Evolutionary conservation across 768 basidiomycete genomes (phyloP), one percentile per base, ranked within the genome.

Genomic region (Lactarius sp.): DNA sequence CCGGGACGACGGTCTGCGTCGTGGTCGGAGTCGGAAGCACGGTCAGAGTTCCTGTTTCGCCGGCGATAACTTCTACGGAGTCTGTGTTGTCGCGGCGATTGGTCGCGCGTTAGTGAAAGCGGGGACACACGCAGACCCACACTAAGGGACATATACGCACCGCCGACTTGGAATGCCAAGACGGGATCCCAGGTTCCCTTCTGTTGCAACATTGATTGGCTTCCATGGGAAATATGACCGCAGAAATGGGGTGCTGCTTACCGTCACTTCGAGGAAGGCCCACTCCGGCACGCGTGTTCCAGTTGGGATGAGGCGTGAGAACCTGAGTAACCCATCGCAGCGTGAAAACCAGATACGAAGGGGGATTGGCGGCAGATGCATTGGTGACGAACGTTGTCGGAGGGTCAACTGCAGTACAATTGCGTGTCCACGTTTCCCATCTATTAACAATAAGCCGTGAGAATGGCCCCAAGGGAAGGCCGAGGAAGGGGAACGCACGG

Each of bases 401-500:
- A 18, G 58, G 52, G 6, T 64, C 63, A 13, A 27, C 12, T 2
- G 46, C 2, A 7, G 58, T 22, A 16, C 63, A 64, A 33, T 64
- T 60, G 1, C 7, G 10, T 1, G 58, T 20, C 52, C 47, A 64
- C 1, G 31, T 14, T 2, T 12, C n/a, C 63, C 63, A 64, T 18
- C 63, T 64, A 12, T 46, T 27, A 42, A 8, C 27, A 5, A 49
- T 14, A 27, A 10, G 5, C 1, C 3, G 31, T 46, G 16, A 27
- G 49, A 34, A 50, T 27, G 37, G 10, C 2, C n/a, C 27, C 27
- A 27, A 31, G 3, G 13, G 6, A 16, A 27, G 1, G 14, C 3
- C n/a, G 6, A 2, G 16, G 57, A 47, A n/a, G 18, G 13, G 27
- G 16, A 20, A 60, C 70, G 69, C 36, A 71, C 71, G 59, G 31